Evolutionary conservation across 352 stramenopile species (phyloP).

Genomic region (Phytophthora multivora): DNA sequence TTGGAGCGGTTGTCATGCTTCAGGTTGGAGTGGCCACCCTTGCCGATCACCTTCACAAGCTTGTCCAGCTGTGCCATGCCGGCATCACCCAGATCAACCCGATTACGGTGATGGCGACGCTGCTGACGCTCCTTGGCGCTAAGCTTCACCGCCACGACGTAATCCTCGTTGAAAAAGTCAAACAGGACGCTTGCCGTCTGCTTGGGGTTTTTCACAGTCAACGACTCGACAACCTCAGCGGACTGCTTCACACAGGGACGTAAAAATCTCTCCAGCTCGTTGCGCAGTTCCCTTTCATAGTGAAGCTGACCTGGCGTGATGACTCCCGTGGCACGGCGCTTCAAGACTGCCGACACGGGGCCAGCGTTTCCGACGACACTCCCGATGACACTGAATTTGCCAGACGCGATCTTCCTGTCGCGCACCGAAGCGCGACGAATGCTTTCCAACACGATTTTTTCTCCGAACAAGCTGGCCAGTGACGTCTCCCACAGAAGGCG

Average conservation of each 20-base stretch:
- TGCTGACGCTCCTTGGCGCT: slow-evolving; percentile 65
- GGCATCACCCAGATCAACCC: slow-evolving; percentile 71
- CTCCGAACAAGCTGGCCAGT: slow-evolving; percentile 68
- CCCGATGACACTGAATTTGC: slow-evolving; percentile 29
- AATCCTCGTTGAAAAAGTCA: slow-evolving; percentile 70
- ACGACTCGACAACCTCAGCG: slow-evolving; percentile 34
- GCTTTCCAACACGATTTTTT: slow-evolving; percentile 62
- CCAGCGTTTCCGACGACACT: slow-evolving; percentile 32
- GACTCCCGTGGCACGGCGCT: slow-evolving; percentile 21
- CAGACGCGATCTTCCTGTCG: slow-evolving; percentile 16
- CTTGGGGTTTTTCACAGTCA: slow-evolving; percentile 37
- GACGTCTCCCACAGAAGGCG: slow-evolving; percentile 79
- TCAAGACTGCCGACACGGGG: slow-evolving; percentile 23
- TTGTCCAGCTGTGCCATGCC: slow-evolving; percentile 79
- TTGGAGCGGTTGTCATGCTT: slow-evolving; percentile 75
- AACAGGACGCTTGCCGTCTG: slow-evolving; percentile 51
- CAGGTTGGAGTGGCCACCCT: slow-evolving; percentile 66
- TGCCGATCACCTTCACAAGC: slow-evolving; percentile 65
- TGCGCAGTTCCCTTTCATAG: slow-evolving; percentile 41
- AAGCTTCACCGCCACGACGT: slow-evolving; percentile 59
- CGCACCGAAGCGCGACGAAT: slow-evolving; percentile 27
- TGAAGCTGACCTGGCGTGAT: slow-evolving; percentile 27
- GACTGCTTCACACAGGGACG: slow-evolving; percentile 50
- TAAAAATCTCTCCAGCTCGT: slow-evolving; percentile 53
- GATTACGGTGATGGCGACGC: slow-evolving; percentile 62